Evolutionary conservation across 441 rosid species (phyloP).

Genomic region (Rhodomyrtus psidioides): DNA sequence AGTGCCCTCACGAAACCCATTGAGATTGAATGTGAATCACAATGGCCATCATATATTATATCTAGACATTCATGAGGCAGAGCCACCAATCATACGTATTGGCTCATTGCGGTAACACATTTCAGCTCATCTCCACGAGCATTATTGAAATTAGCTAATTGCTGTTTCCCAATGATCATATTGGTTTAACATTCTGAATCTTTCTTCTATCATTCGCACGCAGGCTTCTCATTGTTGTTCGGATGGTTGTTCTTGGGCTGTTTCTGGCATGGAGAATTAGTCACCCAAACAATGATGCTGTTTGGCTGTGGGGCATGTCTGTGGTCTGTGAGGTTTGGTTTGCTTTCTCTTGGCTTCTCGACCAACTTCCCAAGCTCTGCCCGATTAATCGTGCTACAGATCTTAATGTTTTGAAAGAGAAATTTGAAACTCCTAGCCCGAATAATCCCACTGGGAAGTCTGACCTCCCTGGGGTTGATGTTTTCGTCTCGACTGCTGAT

Average conservation of each 20-base stretch:
- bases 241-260: conserved; percentile 60
- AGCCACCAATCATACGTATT: background rate
- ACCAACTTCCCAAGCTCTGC: conserved; percentile 87
- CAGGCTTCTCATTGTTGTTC: conserved; percentile 72
- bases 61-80: background rate
- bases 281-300: conserved; percentile 53
- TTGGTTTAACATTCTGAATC: background rate
- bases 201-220: background rate
- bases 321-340: conserved; percentile 93
- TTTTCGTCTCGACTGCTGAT: conserved; percentile 91
- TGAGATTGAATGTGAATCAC: background rate
- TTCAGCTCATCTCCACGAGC: background rate
- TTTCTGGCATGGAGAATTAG: conserved; percentile 67
- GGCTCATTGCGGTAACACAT: background rate
- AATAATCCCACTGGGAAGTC: conserved; percentile 76
- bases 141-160: background rate
- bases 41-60: background rate
- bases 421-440: conserved; percentile 63
- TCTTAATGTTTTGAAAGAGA: conserved; percentile 77
- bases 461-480: conserved; percentile 84
- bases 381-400: conserved; percentile 83
- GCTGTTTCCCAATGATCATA: background rate
- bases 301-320: conserved; percentile 97
- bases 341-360: conserved; percentile 94
- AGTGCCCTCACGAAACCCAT: background rate